These are phyloP conservation scores for Penicillium steckii DNA, from an alignment of 495 filamentous ascomycete genomes.

Conservation along the genomic window DNA sequence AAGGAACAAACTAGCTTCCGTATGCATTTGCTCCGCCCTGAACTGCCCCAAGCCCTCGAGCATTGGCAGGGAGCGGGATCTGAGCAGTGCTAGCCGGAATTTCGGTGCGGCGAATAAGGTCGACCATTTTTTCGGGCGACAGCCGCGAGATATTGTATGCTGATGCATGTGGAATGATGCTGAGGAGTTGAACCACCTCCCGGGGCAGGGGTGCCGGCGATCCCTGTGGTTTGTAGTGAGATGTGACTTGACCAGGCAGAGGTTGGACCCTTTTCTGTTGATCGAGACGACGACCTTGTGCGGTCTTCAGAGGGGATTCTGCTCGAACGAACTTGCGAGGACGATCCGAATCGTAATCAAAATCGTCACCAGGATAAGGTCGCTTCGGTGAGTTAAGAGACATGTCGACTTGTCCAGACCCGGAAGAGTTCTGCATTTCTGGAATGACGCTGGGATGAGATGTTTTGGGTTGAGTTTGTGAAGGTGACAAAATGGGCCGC, in stretches of 20 bases:
- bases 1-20: slow-evolving; percentile 30
- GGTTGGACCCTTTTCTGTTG: slow-evolving; percentile 61
- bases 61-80: slow-evolving; percentile 39
- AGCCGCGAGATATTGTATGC: slow-evolving; percentile 67
- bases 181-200: slow-evolving; percentile 76
- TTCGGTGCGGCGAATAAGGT: slow-evolving; percentile 63
- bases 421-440: slow-evolving; percentile 53
- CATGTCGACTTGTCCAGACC: slow-evolving; percentile 45
- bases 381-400: slow-evolving; percentile 75
- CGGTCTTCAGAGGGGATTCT: slow-evolving; percentile 84
- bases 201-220: slow-evolving; percentile 62
- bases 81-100: slow-evolving; percentile 58
- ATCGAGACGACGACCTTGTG: slow-evolving; percentile 76
- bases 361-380: slow-evolving; percentile 65
- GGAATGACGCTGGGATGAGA: slow-evolving; percentile 24
- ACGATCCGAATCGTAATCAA: slow-evolving; percentile 62
- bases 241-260: slow-evolving; percentile 34
- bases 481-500: slow-evolving; percentile 78
- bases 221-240: slow-evolving; percentile 42
- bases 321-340: slow-evolving; percentile 81
- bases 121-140: slow-evolving; percentile 68
- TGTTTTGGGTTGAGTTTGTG: slow-evolving; percentile 68
- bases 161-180: slow-evolving; percentile 76
- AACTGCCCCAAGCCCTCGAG: slow-evolving; percentile 27
- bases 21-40: slow-evolving; percentile 31